Percentiles rank a stretch among this genome's conserved stretches.
Conservation (phyloP, 2,329 filamentous ascomycete genomes). For the Microcyclosporella mali region DNA sequence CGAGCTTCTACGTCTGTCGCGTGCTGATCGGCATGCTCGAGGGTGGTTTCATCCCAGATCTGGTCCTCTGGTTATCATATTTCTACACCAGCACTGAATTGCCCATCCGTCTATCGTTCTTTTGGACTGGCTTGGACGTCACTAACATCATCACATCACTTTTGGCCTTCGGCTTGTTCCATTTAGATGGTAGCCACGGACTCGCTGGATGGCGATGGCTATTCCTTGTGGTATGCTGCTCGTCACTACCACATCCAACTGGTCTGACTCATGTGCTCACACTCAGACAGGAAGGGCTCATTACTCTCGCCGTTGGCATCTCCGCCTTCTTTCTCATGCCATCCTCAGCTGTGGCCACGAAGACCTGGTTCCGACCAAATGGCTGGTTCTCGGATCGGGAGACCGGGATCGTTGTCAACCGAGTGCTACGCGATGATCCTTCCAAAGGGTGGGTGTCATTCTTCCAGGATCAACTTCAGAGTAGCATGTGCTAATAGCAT, state of each 20-base stretch:
- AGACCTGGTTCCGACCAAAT: constrained; percentile 51
- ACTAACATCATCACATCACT: constrained; percentile 53
- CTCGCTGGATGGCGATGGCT: constrained; percentile 52
- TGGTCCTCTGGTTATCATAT: constrained; percentile 64
- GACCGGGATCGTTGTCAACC: constrained; percentile 58
- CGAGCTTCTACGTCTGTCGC: constrained; percentile 35
- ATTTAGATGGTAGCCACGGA: constrained; percentile 40
- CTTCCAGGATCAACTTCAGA: too few species aligned
- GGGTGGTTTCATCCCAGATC: constrained; percentile 55
- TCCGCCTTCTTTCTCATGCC: constrained; percentile 51
- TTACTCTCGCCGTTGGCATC: constrained; percentile 50
- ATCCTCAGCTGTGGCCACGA: constrained; percentile 57
- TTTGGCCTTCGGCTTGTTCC: constrained; percentile 50
- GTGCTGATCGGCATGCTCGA: constrained; percentile 38
- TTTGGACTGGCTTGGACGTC: constrained; percentile 60
- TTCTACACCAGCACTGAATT: constrained; percentile 69
- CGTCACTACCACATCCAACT: too few species aligned
- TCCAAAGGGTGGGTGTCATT: too few species aligned
- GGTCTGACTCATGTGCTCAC: too few species aligned
- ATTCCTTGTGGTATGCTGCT: constrained; percentile 52
- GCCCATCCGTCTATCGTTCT: constrained; percentile 59
- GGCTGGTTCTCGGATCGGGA: constrained; percentile 59
- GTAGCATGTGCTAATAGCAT: too few species aligned
- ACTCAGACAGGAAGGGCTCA: constrained; percentile 51
- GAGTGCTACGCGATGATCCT: constrained; percentile 56